Percentiles rank a stretch among this genome's conserved stretches.
Conservation (phyloP, 202 grass and related monocot genomes). For the Panicum hallii region DNA sequence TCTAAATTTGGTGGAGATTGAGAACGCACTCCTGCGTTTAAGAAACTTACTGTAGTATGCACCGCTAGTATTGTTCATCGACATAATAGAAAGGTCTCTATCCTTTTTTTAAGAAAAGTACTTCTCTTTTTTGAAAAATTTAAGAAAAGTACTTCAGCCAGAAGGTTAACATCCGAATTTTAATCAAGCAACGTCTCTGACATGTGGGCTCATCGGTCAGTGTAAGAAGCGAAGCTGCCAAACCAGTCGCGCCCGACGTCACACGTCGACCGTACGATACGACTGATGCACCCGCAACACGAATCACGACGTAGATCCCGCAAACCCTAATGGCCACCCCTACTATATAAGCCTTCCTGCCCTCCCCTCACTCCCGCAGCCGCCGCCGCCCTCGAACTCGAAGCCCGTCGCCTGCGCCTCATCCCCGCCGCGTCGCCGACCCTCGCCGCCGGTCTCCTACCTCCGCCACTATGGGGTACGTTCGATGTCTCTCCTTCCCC, state of each 20-base stretch:
- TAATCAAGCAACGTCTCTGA: neutral
- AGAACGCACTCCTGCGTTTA: neutral
- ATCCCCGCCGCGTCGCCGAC: neutral
- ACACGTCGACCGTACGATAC: neutral
- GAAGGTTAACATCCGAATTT: neutral
- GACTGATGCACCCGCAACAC: neutral
- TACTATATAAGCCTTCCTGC: conserved; percentile 28
- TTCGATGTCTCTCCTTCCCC: neutral
- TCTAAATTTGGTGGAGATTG: neutral
- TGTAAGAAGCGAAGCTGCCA: neutral
- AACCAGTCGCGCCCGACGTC: no score
- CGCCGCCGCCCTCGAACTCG: conserved; percentile 14
- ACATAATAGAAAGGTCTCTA: no score
- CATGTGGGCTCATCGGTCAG: neutral
- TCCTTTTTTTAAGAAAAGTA: no score
- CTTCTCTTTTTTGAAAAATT: neutral
- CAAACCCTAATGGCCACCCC: conserved; percentile 47
- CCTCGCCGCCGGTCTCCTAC: neutral
- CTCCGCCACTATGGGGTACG: conserved; percentile 56
- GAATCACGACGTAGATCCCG: conserved; percentile 1
- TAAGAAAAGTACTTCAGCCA: neutral
- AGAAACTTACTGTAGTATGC: neutral
- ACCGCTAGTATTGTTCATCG: no score
- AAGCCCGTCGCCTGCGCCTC: neutral
- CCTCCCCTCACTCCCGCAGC: neutral